These are phyloP conservation scores for Lentinus polychrous DNA, from an alignment of 1,284 basidiomycete species.

Conservation along the genomic window DNA sequence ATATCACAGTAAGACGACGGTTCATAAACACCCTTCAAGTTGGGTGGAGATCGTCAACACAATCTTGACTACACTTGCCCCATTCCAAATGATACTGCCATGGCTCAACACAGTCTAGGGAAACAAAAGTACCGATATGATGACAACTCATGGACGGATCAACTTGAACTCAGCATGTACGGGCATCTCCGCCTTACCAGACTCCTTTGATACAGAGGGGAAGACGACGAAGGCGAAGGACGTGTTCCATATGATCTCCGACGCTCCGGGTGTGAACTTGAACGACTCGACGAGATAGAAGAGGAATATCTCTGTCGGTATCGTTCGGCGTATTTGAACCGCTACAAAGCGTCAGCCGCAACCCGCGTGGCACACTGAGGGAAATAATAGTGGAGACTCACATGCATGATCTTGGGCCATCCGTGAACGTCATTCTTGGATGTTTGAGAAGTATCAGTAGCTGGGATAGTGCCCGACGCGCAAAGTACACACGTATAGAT, in stretches of 20 bases:
- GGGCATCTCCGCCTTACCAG: slow-evolving; percentile 6
- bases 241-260: slow-evolving; percentile 11
- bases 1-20: no score
- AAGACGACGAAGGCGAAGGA: slow-evolving; percentile 7
- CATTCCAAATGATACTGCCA: no score
- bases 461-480: background rate
- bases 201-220: slow-evolving; percentile 7
- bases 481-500: slow-evolving; percentile 7
- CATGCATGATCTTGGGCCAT: slow-evolving; percentile 4
- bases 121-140: no score
- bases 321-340: slow-evolving; percentile 10
- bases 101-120: no score
- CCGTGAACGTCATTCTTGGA: slow-evolving; percentile 4
- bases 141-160: background rate
- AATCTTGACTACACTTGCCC: no score
- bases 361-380: background rate
- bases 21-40: no score
- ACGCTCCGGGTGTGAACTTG: slow-evolving; percentile 1
- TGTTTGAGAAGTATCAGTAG: background rate
- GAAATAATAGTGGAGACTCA: background rate
- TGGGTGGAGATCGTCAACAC: no score
- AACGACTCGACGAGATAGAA: slow-evolving; percentile 8
- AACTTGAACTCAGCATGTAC: background rate
- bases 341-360: slow-evolving; percentile 2
- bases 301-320: slow-evolving; percentile 12